A percentile compares a stretch with the other conserved stretches of the same genome.
Conservation (phyloP, 2,329 filamentous ascomycete species). For the Harringtonia aguacate region DNA sequence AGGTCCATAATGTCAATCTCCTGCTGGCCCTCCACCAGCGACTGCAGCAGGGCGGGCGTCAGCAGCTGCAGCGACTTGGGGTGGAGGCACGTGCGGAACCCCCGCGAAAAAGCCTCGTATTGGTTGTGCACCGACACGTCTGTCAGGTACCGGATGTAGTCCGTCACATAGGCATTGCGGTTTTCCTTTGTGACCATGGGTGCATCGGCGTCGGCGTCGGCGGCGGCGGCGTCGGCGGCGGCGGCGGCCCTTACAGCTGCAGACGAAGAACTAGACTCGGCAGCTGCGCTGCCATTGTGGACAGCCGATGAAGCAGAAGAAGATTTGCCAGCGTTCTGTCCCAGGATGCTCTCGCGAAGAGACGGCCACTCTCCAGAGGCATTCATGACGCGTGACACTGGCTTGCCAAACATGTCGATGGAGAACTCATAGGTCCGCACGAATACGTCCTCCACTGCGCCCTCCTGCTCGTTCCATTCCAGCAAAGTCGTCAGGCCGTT, state of each 20-base stretch:
- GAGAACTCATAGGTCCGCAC: conserved; percentile 82
- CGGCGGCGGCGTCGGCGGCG: neutral
- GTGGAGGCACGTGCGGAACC: conserved; percentile 68
- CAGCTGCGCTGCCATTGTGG: no score
- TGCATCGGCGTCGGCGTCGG: conserved; percentile 34
- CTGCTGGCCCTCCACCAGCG: conserved; percentile 72
- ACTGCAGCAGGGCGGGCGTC: conserved; percentile 58
- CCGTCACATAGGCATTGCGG: conserved; percentile 64
- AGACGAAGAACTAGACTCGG: no score
- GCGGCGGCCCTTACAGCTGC: conserved; percentile 12
- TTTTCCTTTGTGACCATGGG: conserved; percentile 73
- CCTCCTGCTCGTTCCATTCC: conserved; percentile 65
- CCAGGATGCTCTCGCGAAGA: conserved; percentile 21
- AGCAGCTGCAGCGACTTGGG: conserved; percentile 62
- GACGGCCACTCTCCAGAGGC: conserved; percentile 40
- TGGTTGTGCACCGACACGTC: conserved; percentile 68
- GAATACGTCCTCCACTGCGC: conserved; percentile 72
- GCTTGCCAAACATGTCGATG: conserved; percentile 43
- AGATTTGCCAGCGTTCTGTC: neutral
- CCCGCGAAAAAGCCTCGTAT: conserved; percentile 67
- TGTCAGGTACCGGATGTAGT: conserved; percentile 79
- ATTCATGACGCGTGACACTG: conserved; percentile 47
- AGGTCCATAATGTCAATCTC: conserved; percentile 70
- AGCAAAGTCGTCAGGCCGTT: conserved; percentile 64
- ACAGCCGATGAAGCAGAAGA: no score